phyloP scores from a whole-genome alignment of 108 stramenopile genomes.

The Fragilaria radians region DNA sequence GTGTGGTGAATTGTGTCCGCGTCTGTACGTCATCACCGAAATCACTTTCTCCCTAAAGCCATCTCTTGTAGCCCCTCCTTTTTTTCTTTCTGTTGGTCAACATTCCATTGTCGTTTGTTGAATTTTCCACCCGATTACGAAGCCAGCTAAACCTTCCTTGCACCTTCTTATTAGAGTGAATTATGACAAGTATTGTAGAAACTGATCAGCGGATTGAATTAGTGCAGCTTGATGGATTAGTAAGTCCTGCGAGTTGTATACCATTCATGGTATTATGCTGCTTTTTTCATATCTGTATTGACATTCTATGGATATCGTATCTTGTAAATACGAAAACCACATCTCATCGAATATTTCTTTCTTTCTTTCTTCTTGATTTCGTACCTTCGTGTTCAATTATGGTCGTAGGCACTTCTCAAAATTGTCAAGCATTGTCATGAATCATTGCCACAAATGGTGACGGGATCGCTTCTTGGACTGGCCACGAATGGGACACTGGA shows the following conservation, averaged over 20 bases:
- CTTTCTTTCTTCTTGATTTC: background rate
- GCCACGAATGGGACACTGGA: conserved; percentile 68
- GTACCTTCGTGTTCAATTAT: background rate
- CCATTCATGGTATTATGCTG: background rate
- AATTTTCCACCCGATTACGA: no score
- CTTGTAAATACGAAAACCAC: background rate
- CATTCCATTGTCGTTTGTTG: no score
- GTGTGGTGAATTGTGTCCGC: no score
- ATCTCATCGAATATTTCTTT: background rate
- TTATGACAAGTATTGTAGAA: conserved; percentile 70
- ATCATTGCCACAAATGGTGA: conserved; percentile 86
- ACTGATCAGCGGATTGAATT: conserved; percentile 52
- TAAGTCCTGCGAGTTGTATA: conserved; percentile 20
- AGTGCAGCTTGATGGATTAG: conserved; percentile 78
- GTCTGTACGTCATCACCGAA: no score
- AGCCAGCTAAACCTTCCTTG: no score
- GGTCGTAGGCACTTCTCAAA: conserved; percentile 93
- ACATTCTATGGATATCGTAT: background rate
- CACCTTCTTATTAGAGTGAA: no score
- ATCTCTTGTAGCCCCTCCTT: no score
- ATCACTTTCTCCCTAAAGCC: no score
- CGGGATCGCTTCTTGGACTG: conserved; percentile 94
- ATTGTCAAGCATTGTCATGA: conserved; percentile 99
- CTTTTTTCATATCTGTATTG: no score
- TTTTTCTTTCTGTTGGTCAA: no score